Percentiles rank a stretch among this genome's conserved stretches.
Conservation (phyloP, 352 stramenopile genomes). For the Pythium phragmitis region DNA sequence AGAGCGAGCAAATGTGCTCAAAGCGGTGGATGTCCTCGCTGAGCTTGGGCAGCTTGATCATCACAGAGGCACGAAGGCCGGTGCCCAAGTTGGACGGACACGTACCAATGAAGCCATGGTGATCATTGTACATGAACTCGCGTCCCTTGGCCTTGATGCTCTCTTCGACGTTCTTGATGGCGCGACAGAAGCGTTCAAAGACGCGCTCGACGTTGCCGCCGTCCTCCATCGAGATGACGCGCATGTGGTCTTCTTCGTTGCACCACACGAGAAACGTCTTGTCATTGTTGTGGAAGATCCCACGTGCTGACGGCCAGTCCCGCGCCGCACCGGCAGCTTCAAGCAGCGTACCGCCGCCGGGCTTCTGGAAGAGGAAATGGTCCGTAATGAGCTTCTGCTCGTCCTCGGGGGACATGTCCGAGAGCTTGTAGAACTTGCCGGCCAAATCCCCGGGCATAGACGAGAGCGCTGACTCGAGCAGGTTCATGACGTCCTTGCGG, state of each 20-base stretch:
- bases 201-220: slow-evolving; percentile 90
- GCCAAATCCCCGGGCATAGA: slow-evolving; percentile 70
- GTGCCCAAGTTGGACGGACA: slow-evolving; percentile 89
- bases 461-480: slow-evolving; percentile 78
- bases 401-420: slow-evolving; percentile 89
- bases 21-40: slow-evolving; percentile 65
- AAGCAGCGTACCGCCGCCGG: slow-evolving; percentile 82
- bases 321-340: slow-evolving; percentile 83
- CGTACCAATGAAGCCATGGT: slow-evolving; percentile 86
- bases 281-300: slow-evolving; percentile 92
- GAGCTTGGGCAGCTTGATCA: slow-evolving; percentile 63
- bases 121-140: slow-evolving; percentile 87
- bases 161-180: slow-evolving; percentile 73
- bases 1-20: slow-evolving; percentile 41
- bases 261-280: slow-evolving; percentile 91
- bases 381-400: slow-evolving; percentile 90
- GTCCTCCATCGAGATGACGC: slow-evolving; percentile 88
- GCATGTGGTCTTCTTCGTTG: slow-evolving; percentile 91
- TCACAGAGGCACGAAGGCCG: slow-evolving; percentile 81
- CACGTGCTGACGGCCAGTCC: slow-evolving; percentile 91
- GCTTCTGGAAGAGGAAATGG: slow-evolving; percentile 94
- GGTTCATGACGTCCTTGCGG: slow-evolving; percentile 77
- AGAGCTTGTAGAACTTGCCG: slow-evolving; percentile 88
- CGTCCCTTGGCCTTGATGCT: slow-evolving; percentile 79
- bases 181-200: slow-evolving; percentile 87